Percentiles rank a stretch among this genome's conserved stretches.
These are phyloP conservation scores for Lentinula lateritia DNA, from an alignment of 768 basidiomycete genomes.

Conservation along the genomic window DNA sequence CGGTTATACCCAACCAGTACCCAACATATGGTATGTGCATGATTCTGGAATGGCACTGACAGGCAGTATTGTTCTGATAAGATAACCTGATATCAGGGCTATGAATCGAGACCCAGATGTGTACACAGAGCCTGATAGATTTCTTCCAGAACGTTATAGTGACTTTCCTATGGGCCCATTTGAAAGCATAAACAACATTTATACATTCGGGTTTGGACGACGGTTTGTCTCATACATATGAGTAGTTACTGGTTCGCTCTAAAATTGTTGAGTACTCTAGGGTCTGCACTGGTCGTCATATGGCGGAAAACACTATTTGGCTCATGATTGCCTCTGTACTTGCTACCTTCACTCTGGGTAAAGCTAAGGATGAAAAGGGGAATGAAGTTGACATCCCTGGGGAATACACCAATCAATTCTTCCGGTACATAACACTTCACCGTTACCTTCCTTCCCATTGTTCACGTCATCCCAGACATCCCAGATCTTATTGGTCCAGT, in stretches of 20 bases:
- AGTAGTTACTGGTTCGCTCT: not conserved
- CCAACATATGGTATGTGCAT: not conserved
- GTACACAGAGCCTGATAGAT: conserved; percentile 13
- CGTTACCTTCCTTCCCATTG: no score
- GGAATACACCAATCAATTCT: not conserved
- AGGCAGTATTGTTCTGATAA: not conserved
- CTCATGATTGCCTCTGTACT: not conserved
- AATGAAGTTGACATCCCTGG: conserved; percentile 3
- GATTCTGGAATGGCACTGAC: no score
- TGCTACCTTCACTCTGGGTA: not conserved
- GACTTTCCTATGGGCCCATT: not conserved
- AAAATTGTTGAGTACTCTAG: not conserved
- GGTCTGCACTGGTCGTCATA: not conserved
- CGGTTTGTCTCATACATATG: not conserved
- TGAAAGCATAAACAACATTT: not conserved
- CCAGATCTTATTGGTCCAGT: not conserved
- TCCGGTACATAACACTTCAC: not conserved
- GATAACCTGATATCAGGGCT: not conserved
- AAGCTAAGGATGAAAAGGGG: not conserved
- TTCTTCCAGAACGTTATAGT: conserved; percentile 9
- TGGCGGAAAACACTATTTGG: conserved; percentile 2
- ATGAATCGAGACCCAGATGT: not conserved
- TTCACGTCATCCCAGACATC: not conserved
- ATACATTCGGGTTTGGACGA: not conserved
- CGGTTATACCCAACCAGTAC: not conserved